Evolutionary conservation across 2,329 filamentous ascomycete species (phyloP), one percentile per base, ranked within the genome.

Genomic region (Botryotinia convoluta): DNA sequence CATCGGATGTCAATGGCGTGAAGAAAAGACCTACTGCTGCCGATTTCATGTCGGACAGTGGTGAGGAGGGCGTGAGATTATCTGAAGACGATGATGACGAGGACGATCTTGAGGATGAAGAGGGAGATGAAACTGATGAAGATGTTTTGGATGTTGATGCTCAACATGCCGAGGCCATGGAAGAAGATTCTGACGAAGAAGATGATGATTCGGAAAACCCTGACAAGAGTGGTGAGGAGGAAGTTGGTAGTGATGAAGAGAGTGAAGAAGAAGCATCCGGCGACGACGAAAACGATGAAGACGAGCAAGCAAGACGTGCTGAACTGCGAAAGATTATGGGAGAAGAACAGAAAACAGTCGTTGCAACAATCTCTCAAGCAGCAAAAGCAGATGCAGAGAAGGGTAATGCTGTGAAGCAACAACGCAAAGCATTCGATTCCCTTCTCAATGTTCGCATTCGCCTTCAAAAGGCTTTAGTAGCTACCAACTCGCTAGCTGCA

Each of bases 371-470:
- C 61, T 84, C 85, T 14, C 78, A 91, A 79, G 91, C 92, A 1
- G 90, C 90, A 70, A 90, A 91, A 79, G 89, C 89, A 71, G 96
- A 98, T 80, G 90, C 92, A 7, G 89, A 91, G 60, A 98, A 98
- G 82, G 96, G 96, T 20, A 84, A 88, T 72, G 95, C 95, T 0
- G 93, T 99, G 54, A 95, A 94, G 78, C 86, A 90, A 73, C 96
- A 99, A 83, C 90, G 94, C 69, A 91, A 91, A 75, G 90, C 91
- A 0, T 99, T 97, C 79, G 95, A 98, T 78, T 89, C 93, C 0
- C 88, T 98, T 0, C 87, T 99, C 45, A 97, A 97, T 83, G 88
- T 94, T 22, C 91, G 96, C 32, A 98, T 99, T 80, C 93, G 95
- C 74, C 84, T 99, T 29, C 97, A 99, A 82, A 98, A 98, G 82